Conservation (phyloP, 306 rosid genomes). For the Acacia acuminata region DNA sequence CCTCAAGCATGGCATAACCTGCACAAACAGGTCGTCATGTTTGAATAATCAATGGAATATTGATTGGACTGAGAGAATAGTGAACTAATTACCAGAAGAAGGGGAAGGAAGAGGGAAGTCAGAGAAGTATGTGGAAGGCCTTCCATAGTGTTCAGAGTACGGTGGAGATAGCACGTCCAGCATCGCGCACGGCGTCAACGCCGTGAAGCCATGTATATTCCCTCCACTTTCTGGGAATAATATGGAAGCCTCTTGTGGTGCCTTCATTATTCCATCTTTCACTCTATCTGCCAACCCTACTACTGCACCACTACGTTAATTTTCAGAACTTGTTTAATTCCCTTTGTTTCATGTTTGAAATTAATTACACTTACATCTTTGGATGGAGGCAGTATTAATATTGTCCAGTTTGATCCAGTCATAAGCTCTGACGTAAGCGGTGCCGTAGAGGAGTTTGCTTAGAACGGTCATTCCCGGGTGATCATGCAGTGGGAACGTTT, state of each 20-base stretch:
- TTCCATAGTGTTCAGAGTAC: conserved; percentile 52
- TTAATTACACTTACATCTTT: conserved; percentile 40
- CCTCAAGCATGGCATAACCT: conserved; percentile 66
- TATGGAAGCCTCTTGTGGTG: conserved; percentile 51
- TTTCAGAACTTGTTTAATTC: neutral
- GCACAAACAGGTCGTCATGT: neutral
- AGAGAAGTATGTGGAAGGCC: conserved; percentile 63
- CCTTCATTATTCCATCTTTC: conserved; percentile 39
- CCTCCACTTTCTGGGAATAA: conserved; percentile 71
- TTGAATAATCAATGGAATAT: neutral
- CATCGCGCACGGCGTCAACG: conserved; percentile 57
- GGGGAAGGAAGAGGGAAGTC: conserved; percentile 49
- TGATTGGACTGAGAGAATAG: neutral
- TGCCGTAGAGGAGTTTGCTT: conserved; percentile 58
- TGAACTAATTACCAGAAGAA: conserved; percentile 37
- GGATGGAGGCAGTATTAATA: neutral
- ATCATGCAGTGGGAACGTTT: conserved; percentile 61
- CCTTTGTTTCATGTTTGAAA: neutral
- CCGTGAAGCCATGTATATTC: conserved; percentile 62
- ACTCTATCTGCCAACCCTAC: conserved; percentile 40
- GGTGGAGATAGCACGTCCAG: conserved; percentile 72
- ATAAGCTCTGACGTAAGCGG: conserved; percentile 50
- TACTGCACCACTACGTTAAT: neutral
- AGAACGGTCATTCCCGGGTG: conserved; percentile 70
- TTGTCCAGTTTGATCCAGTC: conserved; percentile 51